Conservation (phyloP, 768 basidiomycete genomes). For the Podaxis carcinomalis region DNA sequence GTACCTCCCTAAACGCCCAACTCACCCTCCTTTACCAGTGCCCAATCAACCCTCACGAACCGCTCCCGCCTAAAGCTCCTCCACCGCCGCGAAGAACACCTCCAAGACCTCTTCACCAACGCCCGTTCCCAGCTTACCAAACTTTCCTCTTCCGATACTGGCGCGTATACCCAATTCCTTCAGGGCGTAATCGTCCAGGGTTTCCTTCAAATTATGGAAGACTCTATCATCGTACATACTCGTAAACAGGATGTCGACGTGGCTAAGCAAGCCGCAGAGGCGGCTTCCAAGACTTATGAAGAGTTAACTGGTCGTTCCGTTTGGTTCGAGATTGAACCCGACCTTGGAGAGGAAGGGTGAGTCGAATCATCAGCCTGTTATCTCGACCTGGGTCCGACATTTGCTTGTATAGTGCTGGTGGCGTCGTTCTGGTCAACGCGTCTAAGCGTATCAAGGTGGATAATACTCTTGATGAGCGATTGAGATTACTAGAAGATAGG, state of each 20-base stretch:
- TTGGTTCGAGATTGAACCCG: conserved; percentile 53
- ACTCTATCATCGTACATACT: conserved; percentile 58
- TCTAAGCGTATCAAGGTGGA: conserved; percentile 81
- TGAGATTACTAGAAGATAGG: conserved; percentile 85
- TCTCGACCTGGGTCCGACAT: neutral
- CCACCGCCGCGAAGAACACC: conserved; percentile 86
- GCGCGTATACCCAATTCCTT: conserved; percentile 76
- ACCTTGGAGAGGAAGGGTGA: conserved; percentile 66
- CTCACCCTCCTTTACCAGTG: conserved; percentile 39
- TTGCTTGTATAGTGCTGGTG: conserved; percentile 64
- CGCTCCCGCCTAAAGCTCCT: conserved; percentile 89
- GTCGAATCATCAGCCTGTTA: conserved; percentile 16
- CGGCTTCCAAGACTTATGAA: conserved; percentile 64
- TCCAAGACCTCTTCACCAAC: conserved; percentile 80
- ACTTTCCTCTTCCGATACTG: conserved; percentile 35
- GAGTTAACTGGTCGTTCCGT: conserved; percentile 73
- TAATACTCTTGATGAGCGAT: conserved; percentile 91
- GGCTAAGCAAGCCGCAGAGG: conserved; percentile 58
- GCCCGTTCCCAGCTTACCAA: conserved; percentile 58
- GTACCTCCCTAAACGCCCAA: neutral
- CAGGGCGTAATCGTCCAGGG: conserved; percentile 85
- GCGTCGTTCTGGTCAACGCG: conserved; percentile 72
- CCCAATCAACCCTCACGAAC: conserved; percentile 95
- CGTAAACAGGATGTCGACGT: conserved; percentile 64
- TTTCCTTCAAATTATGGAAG: conserved; percentile 77